These are phyloP conservation scores for Penicillium pancosmium DNA, from an alignment of 495 filamentous ascomycete genomes.

Conservation along the genomic window DNA sequence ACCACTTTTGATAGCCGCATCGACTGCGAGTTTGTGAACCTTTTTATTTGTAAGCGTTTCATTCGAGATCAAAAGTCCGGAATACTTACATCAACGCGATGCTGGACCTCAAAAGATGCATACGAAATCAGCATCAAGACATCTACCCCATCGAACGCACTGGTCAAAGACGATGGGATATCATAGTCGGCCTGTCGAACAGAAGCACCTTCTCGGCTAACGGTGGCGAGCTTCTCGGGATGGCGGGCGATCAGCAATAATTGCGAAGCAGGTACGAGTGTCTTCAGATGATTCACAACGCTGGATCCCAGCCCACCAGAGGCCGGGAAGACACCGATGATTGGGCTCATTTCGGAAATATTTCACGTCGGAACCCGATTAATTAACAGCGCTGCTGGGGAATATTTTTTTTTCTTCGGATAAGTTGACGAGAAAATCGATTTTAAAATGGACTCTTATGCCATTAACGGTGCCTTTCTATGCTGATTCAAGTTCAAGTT, in stretches of 20 bases:
- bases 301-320: conserved; percentile 51
- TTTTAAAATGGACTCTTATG: too few relatives aligned
- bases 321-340: conserved; percentile 55
- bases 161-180: conserved; percentile 27
- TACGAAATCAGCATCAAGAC: conserved; percentile 46
- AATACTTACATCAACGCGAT: conserved; percentile 32
- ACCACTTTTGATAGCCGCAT: conserved; percentile 57
- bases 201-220: conserved; percentile 27
- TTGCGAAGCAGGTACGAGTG: conserved; percentile 38
- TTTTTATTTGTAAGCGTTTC: conserved; percentile 12
- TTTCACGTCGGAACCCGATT: not conserved
- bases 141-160: conserved; percentile 41
- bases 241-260: conserved; percentile 50
- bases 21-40: conserved; percentile 56
- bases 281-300: conserved; percentile 47
- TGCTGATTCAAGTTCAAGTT: too few relatives aligned
- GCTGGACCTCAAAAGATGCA: conserved; percentile 43
- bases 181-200: conserved; percentile 45
- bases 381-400: too few relatives aligned
- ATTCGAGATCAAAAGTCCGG: not conserved
- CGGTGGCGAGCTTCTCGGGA: conserved; percentile 37
- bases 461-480: too few relatives aligned
- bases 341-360: conserved; percentile 21
- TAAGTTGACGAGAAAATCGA: too few relatives aligned
- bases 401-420: too few relatives aligned